phyloP scores from a whole-genome alignment of 805 yeast genomes.

The Saccharomycopsis sp. region DNA sequence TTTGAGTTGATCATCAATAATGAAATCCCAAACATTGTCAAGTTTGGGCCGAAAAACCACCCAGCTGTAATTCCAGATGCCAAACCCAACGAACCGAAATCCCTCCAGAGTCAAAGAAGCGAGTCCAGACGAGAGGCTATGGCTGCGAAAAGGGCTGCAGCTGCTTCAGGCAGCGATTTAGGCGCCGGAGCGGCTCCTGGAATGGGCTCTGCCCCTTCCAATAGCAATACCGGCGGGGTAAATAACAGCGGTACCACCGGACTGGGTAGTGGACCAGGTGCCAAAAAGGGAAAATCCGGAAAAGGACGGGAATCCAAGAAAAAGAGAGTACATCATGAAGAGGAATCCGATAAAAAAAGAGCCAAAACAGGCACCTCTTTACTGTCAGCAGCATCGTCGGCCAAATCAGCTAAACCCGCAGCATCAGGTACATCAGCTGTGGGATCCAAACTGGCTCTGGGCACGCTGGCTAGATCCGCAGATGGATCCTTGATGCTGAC shows the following conservation, averaged over 20 bases:
- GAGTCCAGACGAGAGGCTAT: slow-evolving; percentile 89
- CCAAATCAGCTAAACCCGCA: neutral
- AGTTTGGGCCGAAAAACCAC: slow-evolving; percentile 76
- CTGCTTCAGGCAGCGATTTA: slow-evolving; percentile 21
- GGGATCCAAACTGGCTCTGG: no score
- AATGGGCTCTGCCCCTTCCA: neutral
- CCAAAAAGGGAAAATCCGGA: slow-evolving; percentile 10
- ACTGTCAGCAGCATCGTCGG: neutral
- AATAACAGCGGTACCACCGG: slow-evolving; percentile 24
- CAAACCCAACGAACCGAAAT: slow-evolving; percentile 43
- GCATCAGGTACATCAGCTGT: no score
- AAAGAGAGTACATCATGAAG: slow-evolving; percentile 11
- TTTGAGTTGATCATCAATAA: slow-evolving; percentile 64
- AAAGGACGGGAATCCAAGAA: slow-evolving; percentile 6
- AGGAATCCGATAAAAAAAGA: slow-evolving; percentile 2
- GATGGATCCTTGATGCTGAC: neutral
- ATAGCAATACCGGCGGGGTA: neutral
- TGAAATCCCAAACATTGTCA: slow-evolving; percentile 76
- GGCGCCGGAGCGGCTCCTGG: slow-evolving; percentile 7
- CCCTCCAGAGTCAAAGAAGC: slow-evolving; percentile 69
- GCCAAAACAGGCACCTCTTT: slow-evolving; percentile 5
- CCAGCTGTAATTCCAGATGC: slow-evolving; percentile 78
- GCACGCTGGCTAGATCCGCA: neutral
- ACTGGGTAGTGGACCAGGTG: slow-evolving; percentile 15
- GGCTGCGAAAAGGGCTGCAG: slow-evolving; percentile 73